phyloP scores from a whole-genome alignment of 139 green algal genomes.

The Spirogloea muscicola region DNA sequence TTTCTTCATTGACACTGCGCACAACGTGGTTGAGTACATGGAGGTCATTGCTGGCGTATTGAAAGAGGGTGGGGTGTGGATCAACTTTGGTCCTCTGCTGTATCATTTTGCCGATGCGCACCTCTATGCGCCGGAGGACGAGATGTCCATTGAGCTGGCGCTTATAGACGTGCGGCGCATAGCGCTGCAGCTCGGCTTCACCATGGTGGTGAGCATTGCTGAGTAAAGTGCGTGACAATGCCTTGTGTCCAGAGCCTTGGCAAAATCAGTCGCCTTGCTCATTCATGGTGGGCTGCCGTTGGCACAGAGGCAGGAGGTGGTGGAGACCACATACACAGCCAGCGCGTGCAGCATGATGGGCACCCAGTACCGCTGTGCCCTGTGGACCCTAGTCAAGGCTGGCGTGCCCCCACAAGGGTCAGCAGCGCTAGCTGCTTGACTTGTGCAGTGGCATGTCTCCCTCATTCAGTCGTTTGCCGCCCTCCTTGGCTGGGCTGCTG shows the following conservation, averaged over 20 bases:
- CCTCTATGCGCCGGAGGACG: constrained; percentile 6
- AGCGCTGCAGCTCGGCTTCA: constrained; percentile 24
- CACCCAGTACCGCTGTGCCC: constrained; percentile 38
- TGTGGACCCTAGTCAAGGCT: constrained; percentile 51
- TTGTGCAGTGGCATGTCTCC: too few species aligned
- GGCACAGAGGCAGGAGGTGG: constrained; percentile 5
- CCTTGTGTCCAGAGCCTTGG: too few species aligned
- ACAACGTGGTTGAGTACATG: constrained; percentile 96
- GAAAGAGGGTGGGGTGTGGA: constrained; percentile 60
- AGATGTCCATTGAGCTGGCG: constrained; percentile 44
- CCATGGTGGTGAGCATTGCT: too few species aligned
- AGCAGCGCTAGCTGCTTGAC: too few species aligned
- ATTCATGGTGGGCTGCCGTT: too few species aligned
- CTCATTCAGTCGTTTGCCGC: too few species aligned
- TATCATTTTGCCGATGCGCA: constrained; percentile 85
- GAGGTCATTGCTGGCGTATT: constrained; percentile 64
- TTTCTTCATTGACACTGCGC: constrained; percentile 98
- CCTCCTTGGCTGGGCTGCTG: too few species aligned
- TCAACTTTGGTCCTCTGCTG: constrained; percentile 92
- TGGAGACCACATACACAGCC: constrained; percentile 45
- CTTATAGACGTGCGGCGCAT: constrained; percentile 36
- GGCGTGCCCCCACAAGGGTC: too few species aligned
- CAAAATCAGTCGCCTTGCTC: too few species aligned
- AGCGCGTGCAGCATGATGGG: constrained; percentile 44
- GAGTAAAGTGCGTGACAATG: too few species aligned